Percentiles rank a stretch among this genome's conserved stretches.
Evolutionary conservation across 2,329 filamentous ascomycete genomes (phyloP).

Genomic region (Grosmannia clavigera): DNA sequence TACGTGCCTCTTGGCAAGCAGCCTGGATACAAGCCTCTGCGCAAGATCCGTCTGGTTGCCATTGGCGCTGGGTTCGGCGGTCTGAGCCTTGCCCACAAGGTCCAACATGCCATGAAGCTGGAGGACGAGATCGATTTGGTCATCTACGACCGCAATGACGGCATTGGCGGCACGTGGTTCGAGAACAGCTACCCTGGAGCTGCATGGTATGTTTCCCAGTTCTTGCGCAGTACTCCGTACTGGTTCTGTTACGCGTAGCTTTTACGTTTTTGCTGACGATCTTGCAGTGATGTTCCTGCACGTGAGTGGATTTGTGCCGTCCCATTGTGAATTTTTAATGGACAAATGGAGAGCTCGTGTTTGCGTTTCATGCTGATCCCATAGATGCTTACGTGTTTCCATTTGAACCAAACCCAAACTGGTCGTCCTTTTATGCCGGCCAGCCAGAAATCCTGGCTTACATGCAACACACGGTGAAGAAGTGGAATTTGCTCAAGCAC

Average conservation of each 20-base stretch:
- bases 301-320: background rate
- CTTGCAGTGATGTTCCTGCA: background rate
- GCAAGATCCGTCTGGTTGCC: background rate
- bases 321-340: background rate
- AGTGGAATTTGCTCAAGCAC: background rate
- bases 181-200: conserved; percentile 4
- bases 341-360: background rate
- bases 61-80: background rate
- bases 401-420: background rate
- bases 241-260: background rate
- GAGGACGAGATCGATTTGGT: conserved; percentile 17
- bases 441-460: background rate
- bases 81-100: background rate
- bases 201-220: background rate
- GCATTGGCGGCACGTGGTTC: conserved; percentile 6
- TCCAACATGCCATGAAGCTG: background rate
- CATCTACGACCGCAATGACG: conserved; percentile 11
- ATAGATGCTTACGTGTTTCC: background rate
- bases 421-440: background rate
- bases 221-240: too few relatives aligned
- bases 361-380: background rate
- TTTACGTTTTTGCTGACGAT: background rate
- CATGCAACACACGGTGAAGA: background rate
- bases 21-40: background rate
- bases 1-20: background rate